A percentile compares a stretch with the other conserved stretches of the same genome.
These are phyloP conservation scores for Cornus kousa DNA, from an alignment of 148 eudicot species.

Conservation along the genomic window DNA sequence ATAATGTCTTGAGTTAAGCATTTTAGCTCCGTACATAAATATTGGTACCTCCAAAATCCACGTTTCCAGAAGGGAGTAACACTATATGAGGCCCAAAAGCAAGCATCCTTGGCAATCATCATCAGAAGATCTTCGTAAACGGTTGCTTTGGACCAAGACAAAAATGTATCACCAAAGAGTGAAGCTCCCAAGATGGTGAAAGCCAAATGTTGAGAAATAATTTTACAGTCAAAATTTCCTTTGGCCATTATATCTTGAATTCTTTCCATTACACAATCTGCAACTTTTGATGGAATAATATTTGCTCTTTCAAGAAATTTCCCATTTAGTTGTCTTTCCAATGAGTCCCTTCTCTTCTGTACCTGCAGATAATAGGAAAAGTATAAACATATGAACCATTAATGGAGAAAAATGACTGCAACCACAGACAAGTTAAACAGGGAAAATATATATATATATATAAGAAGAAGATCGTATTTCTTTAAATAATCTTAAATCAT, in stretches of 20 bases:
- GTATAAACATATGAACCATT: not conserved
- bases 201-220: conserved; percentile 50
- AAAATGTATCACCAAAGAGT: conserved; percentile 55
- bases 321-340: conserved; percentile 38
- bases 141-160: conserved; percentile 53
- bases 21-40: conserved; percentile 39
- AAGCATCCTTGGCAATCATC: conserved; percentile 53
- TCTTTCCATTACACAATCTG: conserved; percentile 41
- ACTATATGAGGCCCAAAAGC: conserved; percentile 55
- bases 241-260: conserved; percentile 19
- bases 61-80: conserved; percentile 54
- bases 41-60: conserved; percentile 47
- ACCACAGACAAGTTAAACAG: not conserved
- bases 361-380: conserved; percentile 30
- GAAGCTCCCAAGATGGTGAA: conserved; percentile 48
- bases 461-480: no score
- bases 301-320: conserved; percentile 36
- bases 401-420: not conserved
- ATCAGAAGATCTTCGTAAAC: conserved; percentile 48
- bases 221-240: conserved; percentile 44
- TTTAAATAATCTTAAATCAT: no score
- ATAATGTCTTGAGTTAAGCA: conserved; percentile 47
- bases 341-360: conserved; percentile 37
- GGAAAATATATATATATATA: not conserved
- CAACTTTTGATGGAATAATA: conserved; percentile 31